These are phyloP conservation scores for Fagopyrum tataricum DNA, from an alignment of 148 eudicot genomes.

Conservation along the genomic window DNA sequence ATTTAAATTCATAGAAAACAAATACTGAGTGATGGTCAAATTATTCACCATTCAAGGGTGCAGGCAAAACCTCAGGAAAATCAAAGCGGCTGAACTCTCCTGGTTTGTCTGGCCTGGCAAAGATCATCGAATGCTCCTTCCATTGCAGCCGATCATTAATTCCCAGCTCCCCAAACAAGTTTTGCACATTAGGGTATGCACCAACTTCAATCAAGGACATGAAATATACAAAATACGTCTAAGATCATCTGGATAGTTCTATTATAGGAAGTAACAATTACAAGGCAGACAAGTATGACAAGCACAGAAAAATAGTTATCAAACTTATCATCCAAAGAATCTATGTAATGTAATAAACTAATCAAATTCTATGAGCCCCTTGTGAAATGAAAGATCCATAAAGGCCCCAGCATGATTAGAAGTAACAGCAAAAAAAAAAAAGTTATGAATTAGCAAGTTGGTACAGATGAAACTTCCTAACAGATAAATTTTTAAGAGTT, in stretches of 20 bases:
- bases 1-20: not conserved
- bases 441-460: not conserved
- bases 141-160: slow-evolving; percentile 91
- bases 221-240: slow-evolving; percentile 5
- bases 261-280: not conserved
- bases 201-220: slow-evolving; percentile 64
- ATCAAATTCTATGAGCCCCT: not conserved
- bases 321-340: not conserved
- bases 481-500: not conserved
- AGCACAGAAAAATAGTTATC: not conserved
- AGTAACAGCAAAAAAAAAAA: not conserved
- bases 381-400: not conserved
- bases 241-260: slow-evolving; percentile 14
- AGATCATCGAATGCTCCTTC: slow-evolving; percentile 99
- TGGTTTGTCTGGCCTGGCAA: slow-evolving; percentile 96
- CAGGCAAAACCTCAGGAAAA: slow-evolving; percentile 79
- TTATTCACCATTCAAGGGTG: slow-evolving; percentile 74
- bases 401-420: not conserved
- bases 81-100: slow-evolving; percentile 98
- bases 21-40: not conserved
- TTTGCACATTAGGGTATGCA: slow-evolving; percentile 98
- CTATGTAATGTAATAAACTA: not conserved
- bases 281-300: not conserved
- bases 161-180: slow-evolving; percentile 93
- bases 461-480: not conserved